Percentiles rank a stretch among this genome's conserved stretches.
phyloP scores from a whole-genome alignment of 805 yeast genomes.

The Teunomyces panamensis region DNA sequence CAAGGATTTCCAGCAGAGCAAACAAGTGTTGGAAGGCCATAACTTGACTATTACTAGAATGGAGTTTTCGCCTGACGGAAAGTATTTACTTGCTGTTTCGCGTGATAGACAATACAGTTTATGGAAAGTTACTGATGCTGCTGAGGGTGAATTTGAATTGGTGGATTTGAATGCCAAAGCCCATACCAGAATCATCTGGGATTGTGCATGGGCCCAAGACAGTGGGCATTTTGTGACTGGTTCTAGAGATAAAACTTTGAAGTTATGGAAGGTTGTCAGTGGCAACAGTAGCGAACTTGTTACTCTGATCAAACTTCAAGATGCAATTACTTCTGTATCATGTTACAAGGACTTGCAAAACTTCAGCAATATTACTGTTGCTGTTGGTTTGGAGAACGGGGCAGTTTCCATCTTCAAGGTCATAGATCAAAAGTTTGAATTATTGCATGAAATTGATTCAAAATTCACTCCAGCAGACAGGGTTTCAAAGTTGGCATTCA shows the following conservation, averaged over 20 bases:
- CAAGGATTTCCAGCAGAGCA: slow-evolving; percentile 51
- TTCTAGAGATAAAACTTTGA: slow-evolving; percentile 79
- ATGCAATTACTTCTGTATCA: slow-evolving; percentile 69
- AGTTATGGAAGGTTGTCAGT: slow-evolving; percentile 57
- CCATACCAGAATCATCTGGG: slow-evolving; percentile 93
- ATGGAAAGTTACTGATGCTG: slow-evolving; percentile 48
- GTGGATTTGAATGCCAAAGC: slow-evolving; percentile 61
- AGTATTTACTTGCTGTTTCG: slow-evolving; percentile 69
- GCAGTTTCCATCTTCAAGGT: slow-evolving; percentile 45
- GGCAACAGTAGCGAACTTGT: slow-evolving; percentile 35
- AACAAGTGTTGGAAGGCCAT: slow-evolving; percentile 59
- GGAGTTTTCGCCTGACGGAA: slow-evolving; percentile 67
- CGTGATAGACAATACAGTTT: slow-evolving; percentile 85
- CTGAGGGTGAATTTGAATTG: slow-evolving; percentile 32
- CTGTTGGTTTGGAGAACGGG: slow-evolving; percentile 75
- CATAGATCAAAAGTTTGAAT: slow-evolving; percentile 17
- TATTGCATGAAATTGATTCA: slow-evolving; percentile 32
- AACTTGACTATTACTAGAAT: slow-evolving; percentile 81
- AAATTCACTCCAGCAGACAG: slow-evolving; percentile 57
- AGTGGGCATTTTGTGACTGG: slow-evolving; percentile 68
- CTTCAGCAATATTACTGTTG: slow-evolving; percentile 36
- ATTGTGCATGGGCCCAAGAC: slow-evolving; percentile 77
- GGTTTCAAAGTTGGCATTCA: slow-evolving; percentile 61
- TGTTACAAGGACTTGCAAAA: slow-evolving; percentile 31
- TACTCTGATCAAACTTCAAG: slow-evolving; percentile 42